Evolutionary conservation across 2,329 filamentous ascomycete species (phyloP).

Genomic region (Colletotrichum kahawae): DNA sequence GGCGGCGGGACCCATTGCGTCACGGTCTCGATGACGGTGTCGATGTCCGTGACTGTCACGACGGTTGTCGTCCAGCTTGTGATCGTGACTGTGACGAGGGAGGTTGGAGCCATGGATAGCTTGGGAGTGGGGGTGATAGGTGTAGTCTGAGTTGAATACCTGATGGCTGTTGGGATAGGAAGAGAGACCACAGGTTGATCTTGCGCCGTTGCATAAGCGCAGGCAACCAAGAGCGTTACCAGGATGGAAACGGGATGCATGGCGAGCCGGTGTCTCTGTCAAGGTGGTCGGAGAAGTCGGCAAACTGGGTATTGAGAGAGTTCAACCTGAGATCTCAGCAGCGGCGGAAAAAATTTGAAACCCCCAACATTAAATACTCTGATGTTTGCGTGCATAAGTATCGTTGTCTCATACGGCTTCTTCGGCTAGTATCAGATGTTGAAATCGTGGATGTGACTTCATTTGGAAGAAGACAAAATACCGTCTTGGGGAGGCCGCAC

Average conservation of each 20-base stretch:
- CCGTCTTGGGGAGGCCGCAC: not conserved
- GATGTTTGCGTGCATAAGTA: not conserved
- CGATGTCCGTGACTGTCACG: not conserved
- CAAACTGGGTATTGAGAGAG: not conserved
- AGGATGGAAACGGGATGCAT: not conserved
- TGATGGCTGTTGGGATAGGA: not conserved
- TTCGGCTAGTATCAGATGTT: not conserved
- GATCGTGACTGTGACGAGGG: not conserved
- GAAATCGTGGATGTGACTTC: not conserved
- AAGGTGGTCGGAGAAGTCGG: not conserved
- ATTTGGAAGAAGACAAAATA: constrained; percentile 4
- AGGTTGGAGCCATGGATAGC: not conserved
- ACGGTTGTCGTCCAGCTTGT: constrained; percentile 12
- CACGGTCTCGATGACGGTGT: constrained; percentile 12
- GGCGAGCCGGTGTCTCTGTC: not conserved
- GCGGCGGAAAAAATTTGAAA: not conserved
- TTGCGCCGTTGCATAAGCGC: not conserved
- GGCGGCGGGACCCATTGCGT: constrained; percentile 4
- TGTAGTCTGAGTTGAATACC: not conserved
- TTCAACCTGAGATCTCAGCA: not conserved
- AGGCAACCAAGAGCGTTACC: not conserved
- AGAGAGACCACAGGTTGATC: not conserved
- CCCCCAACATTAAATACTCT: not conserved
- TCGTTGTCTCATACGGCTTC: not conserved
- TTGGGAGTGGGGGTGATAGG: not conserved